Evolutionary conservation across 495 filamentous ascomycete species (phyloP).

Genomic region (Aspergillus nidulans): DNA sequence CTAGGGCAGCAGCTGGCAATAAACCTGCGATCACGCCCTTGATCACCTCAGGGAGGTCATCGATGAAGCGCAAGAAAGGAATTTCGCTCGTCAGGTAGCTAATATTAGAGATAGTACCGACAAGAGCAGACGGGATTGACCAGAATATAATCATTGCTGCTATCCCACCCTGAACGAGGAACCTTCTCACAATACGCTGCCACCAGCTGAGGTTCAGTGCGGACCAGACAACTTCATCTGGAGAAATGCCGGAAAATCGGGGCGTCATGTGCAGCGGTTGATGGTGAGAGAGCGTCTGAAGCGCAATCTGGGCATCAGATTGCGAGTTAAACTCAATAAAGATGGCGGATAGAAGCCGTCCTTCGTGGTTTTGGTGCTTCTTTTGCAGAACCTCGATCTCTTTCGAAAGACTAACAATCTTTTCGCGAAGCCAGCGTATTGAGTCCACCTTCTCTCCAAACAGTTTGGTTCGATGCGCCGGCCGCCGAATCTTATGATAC

Average conservation of each 20-base stretch:
- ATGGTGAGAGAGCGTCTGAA: constrained; percentile 77
- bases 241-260: constrained; percentile 72
- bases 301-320: constrained; percentile 73
- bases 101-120: constrained; percentile 79
- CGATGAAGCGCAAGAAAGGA: constrained; percentile 65
- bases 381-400: constrained; percentile 61
- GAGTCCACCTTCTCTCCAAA: constrained; percentile 74
- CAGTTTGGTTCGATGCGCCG: constrained; percentile 50
- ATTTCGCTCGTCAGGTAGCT: constrained; percentile 55
- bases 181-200: constrained; percentile 66
- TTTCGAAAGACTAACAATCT: constrained; percentile 67
- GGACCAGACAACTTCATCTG: constrained; percentile 76
- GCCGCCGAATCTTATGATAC: constrained; percentile 47
- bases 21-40: constrained; percentile 77
- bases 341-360: constrained; percentile 57
- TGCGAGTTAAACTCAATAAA: constrained; percentile 85
- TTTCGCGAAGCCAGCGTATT: constrained; percentile 75
- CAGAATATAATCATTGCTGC: constrained; percentile 80
- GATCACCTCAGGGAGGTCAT: constrained; percentile 61
- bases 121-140: constrained; percentile 80
- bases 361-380: constrained; percentile 43
- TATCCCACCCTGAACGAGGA: constrained; percentile 63
- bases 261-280: constrained; percentile 83
- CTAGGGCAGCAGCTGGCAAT: constrained; percentile 68
- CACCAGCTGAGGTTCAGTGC: constrained; percentile 79